Evolutionary conservation across 2,329 filamentous ascomycete genomes (phyloP).

Genomic region (Cladophialophora immunda): DNA sequence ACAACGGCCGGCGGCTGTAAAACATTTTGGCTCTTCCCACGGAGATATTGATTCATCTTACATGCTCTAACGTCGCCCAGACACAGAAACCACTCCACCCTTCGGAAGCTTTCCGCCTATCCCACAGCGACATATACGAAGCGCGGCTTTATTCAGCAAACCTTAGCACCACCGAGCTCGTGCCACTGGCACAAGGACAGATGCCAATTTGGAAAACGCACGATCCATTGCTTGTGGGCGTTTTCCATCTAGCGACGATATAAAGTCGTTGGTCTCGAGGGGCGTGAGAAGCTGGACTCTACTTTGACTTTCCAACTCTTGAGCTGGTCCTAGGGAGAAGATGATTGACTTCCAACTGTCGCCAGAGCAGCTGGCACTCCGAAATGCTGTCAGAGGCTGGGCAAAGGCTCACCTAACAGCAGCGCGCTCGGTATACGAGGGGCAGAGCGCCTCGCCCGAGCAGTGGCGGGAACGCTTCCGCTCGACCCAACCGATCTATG

Average conservation of each 20-base stretch:
- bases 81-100: neutral
- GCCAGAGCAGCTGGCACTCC: slow-evolving; percentile 27
- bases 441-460: neutral
- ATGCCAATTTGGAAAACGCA: slow-evolving; percentile 11
- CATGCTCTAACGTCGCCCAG: slow-evolving; percentile 3
- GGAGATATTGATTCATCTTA: slow-evolving; percentile 17
- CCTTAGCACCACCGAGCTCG: slow-evolving; percentile 2
- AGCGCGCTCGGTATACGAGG: slow-evolving; percentile 31
- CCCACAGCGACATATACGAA: neutral
- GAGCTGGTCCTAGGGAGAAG: neutral
- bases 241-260: neutral
- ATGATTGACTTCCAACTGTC: slow-evolving; percentile 34
- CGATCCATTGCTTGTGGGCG: neutral
- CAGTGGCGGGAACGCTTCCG: slow-evolving; percentile 53
- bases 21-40: slow-evolving; percentile 18
- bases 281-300: neutral
- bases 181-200: neutral
- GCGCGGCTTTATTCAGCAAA: slow-evolving; percentile 11
- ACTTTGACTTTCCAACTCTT: neutral
- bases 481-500: slow-evolving; percentile 58
- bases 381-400: slow-evolving; percentile 29
- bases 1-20: neutral
- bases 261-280: neutral
- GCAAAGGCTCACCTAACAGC: slow-evolving; percentile 25
- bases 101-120: slow-evolving; percentile 26